phyloP scores from a whole-genome alignment of 2,329 filamentous ascomycete genomes.

The Leptographium wingfieldii region DNA sequence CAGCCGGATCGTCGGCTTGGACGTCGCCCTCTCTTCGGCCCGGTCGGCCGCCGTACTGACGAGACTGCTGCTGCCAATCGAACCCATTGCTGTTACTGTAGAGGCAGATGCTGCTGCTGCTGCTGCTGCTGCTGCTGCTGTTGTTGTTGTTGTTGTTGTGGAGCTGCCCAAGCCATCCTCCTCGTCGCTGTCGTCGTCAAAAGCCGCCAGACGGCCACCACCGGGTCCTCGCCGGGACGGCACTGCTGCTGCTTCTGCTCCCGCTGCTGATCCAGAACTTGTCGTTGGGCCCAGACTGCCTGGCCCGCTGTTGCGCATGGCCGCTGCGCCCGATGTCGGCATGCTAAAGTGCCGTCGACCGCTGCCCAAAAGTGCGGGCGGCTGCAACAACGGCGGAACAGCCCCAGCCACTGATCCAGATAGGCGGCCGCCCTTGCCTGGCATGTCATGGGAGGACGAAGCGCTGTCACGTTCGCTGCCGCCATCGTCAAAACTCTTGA shows the following conservation, averaged over 20 bases:
- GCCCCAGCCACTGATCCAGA: background rate
- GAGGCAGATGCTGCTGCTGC: background rate
- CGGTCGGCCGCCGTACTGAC: conserved; percentile 22
- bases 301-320: conserved; percentile 41
- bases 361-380: conserved; percentile 16
- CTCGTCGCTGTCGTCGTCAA: conserved; percentile 38
- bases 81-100: background rate
- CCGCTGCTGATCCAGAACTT: conserved; percentile 14
- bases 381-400: conserved; percentile 14
- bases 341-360: conserved; percentile 54
- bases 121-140: background rate
- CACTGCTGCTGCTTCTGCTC: conserved; percentile 19
- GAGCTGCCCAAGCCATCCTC: conserved; percentile 26
- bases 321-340: conserved; percentile 32
- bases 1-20: conserved; percentile 50
- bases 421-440: conserved; percentile 20
- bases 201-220: conserved; percentile 22
- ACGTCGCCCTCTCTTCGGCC: conserved; percentile 44
- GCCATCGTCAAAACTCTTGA: conserved; percentile 62
- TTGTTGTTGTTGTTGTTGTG: background rate
- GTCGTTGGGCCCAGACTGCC: conserved; percentile 43
- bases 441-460: conserved; percentile 24
- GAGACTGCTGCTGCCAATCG: background rate
- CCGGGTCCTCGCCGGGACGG: conserved; percentile 13
- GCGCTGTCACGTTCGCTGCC: conserved; percentile 39